Evolutionary conservation across 208 protist species (phyloP), one percentile per base, ranked within the genome.

Genomic region (Crithidia bombi): DNA sequence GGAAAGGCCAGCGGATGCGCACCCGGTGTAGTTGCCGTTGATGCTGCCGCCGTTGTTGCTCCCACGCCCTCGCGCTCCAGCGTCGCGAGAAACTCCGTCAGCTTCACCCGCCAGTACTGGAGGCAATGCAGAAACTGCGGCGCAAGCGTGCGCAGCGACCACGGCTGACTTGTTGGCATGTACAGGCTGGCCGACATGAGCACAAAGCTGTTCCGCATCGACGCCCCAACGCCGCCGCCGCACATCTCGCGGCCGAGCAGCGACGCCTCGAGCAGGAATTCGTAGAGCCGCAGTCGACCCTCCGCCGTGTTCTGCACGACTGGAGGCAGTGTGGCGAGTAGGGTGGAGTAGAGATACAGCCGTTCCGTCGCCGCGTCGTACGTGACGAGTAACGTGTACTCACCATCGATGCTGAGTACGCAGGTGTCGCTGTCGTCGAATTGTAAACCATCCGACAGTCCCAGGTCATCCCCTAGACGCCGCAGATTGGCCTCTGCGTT

Each of bases 341-440:
- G 69, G 1, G 89, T 89, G 25, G 81, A 79, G 78, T 94, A 94
- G 10, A 91, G 41, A 61, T 77, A 91, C 0, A 94, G 75, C n/a
- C 89, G 57, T 75, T 92, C 82, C 51, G 89, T 92, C 51, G 56
- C 67, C 6, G 71, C 70, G 67, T 94, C 86, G 73, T 83, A 92
- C 19, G 84, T 90, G 44, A 94, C 52, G 17, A 94, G 59, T 30
- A 94, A 65, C 51, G 79, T 91, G 67, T 87, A 88, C 58, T 75
- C 62, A n/a, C 69, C 79, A 54, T 87, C 84, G 67, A 91, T 71
- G 61, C 71, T 86, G 47, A 94, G 73, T 36, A 90, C 82, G 59
- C 85, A 91, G 17, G 89, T 91, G 55, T 85, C 76, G 47, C 83
- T 86, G 14, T 73, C 77, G 57, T 94, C 89, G 62, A 94, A 89